These are phyloP conservation scores for Capsicum chinense DNA, from an alignment of 257 asterid genomes.

Conservation along the genomic window DNA sequence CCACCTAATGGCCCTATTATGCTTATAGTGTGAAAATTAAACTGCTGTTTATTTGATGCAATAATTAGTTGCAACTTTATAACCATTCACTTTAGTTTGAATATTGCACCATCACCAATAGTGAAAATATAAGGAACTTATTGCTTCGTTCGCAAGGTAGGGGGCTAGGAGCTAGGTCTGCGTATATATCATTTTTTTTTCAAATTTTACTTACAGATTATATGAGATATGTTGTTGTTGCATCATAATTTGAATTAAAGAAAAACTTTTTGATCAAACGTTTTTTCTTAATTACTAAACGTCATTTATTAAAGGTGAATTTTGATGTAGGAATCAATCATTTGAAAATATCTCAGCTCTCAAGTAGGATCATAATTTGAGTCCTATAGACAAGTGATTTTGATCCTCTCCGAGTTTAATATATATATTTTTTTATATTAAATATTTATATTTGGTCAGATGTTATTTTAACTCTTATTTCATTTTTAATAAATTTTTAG, in stretches of 20 bases:
- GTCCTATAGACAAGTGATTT: too few relatives aligned
- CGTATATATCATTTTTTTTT: neutral
- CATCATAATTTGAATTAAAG: neutral
- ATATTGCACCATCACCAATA: neutral
- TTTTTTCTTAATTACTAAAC: neutral
- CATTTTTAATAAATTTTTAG: too few relatives aligned
- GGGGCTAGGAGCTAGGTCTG: too few relatives aligned
- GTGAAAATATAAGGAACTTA: neutral
- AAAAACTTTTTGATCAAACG: neutral
- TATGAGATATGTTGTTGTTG: neutral
- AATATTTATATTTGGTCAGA: too few relatives aligned
- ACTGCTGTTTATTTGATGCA: neutral
- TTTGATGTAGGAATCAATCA: neutral
- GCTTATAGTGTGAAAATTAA: neutral
- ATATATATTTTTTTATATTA: too few relatives aligned
- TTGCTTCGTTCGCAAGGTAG: too few relatives aligned
- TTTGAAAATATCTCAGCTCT: neutral
- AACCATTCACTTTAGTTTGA: neutral
- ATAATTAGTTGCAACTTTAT: slow-evolving; percentile 9
- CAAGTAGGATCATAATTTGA: neutral
- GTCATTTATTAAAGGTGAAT: too few relatives aligned
- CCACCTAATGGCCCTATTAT: neutral
- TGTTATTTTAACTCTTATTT: too few relatives aligned
- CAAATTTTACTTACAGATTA: neutral
- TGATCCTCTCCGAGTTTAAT: too few relatives aligned